Evolutionary conservation across 2,329 filamentous ascomycete genomes (phyloP), one percentile per base, ranked within the genome.

Genomic region (Talaromyces sp.): DNA sequence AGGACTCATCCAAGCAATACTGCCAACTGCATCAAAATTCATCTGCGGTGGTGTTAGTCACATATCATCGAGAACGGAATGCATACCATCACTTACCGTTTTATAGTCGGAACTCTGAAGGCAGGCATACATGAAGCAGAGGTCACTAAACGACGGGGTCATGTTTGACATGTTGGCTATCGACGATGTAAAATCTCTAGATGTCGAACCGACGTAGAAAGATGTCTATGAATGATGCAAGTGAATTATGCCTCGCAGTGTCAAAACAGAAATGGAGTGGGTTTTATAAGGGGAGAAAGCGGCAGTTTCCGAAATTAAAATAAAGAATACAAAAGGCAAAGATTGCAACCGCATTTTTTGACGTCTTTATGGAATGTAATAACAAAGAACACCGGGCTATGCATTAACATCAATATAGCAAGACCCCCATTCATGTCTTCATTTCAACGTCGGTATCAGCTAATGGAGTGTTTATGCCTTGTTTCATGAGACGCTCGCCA

Each of bases 61-160:
- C 19, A 30, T 3, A 57, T 19, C n/a, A 22, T 30, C 59, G 39
- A 5, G n/a, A 55, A 49, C 36, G 39, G 57, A 42, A 25, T 9
- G 7, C 7, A 61, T 54, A 32, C 19, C n/a, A 17, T 13, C 36
- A 68, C 74, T 65, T 70, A 77, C 77, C n/a, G 66, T 66, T 65
- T 71, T 74, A 64, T 70, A 68, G 49, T 77, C 72, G 6, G 74
- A 74, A 56, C 74, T 73, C 62, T 75, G 69, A 27, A 79, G 67
- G 64, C 76, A 80, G 32, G 74, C 69, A 65, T 77, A 79, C 28
- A 81, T 70, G 63, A 80, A 80, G 66, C 71, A 70, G 30, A 78
- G 66, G 61, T 73, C 36, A 39, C 17, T n/a, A 39, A 39, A n/a
- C 36, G 36, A n/a, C 15, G 7, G 36, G 13, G 15, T 2, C 8